Evolutionary conservation across 352 stramenopile genomes (phyloP).

Genomic region (Achlya hypogyna): DNA sequence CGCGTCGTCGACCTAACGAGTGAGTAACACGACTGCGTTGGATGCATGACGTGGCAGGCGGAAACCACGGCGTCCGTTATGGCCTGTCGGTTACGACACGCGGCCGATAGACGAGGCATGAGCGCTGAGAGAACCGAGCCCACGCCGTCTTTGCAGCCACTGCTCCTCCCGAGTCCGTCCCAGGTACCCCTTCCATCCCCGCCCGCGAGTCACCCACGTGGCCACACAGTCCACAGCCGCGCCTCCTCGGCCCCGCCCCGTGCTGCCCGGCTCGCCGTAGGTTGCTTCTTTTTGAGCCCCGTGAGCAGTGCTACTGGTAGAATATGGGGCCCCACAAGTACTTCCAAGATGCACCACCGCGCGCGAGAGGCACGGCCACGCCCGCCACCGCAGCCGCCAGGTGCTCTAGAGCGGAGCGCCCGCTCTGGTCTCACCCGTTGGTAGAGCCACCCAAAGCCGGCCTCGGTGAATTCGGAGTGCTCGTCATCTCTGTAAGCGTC

Average conservation of each 20-base stretch:
- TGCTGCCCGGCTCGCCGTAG: slow-evolving; percentile 11
- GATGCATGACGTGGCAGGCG: not conserved
- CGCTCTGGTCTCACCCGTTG: not conserved
- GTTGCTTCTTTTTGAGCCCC: not conserved
- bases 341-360: not conserved
- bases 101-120: not conserved
- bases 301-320: not conserved
- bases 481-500: not conserved
- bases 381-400: not conserved
- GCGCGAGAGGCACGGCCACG: too few species aligned
- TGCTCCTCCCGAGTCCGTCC: too few species aligned
- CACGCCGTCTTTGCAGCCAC: too few species aligned
- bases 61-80: not conserved
- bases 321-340: not conserved
- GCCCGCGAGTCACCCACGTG: too few species aligned
- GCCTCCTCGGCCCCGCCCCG: not conserved
- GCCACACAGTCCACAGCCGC: too few species aligned
- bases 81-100: not conserved
- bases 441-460: not conserved
- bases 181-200: too few species aligned
- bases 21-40: too few species aligned
- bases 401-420: not conserved
- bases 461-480: not conserved
- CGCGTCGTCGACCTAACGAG: too few species aligned
- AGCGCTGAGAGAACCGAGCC: too few species aligned